phyloP scores from a whole-genome alignment of 768 basidiomycete species.

The Suillus brevipes region DNA sequence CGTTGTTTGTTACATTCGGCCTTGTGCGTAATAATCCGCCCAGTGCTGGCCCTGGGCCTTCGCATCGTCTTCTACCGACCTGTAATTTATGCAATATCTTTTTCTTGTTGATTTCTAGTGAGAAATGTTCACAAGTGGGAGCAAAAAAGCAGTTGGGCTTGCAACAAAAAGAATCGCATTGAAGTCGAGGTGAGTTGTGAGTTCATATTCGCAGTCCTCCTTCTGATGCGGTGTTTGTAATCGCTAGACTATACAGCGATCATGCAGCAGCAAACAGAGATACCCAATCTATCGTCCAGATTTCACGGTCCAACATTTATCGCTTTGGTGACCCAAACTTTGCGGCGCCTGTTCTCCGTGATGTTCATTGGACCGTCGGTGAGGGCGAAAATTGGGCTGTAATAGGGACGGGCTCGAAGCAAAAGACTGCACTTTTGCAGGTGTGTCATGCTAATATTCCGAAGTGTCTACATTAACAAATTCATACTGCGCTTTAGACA shows the following conservation, averaged over 20 bases:
- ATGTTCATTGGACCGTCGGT: constrained; percentile 58
- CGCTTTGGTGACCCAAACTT: constrained; percentile 57
- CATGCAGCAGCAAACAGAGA: not conserved
- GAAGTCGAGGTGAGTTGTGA: not conserved
- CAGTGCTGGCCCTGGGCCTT: not conserved
- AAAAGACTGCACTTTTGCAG: constrained; percentile 64
- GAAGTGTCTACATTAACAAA: not conserved
- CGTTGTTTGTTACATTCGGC: too few species aligned
- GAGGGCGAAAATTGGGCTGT: constrained; percentile 76
- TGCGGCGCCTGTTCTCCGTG: constrained; percentile 48
- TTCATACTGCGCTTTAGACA: constrained; percentile 39
- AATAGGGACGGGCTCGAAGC: constrained; percentile 62
- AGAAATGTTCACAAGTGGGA: not conserved
- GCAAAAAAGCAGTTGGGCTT: not conserved
- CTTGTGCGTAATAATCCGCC: not conserved
- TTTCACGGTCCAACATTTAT: constrained; percentile 53
- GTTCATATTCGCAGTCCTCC: not conserved
- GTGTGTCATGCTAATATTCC: constrained; percentile 37
- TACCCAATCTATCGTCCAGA: constrained; percentile 31
- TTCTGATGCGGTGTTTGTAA: not conserved
- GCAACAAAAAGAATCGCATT: not conserved
- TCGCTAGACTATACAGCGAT: not conserved
- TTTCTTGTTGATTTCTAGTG: not conserved
- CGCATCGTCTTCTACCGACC: not conserved
- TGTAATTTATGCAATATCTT: not conserved